phyloP scores from a whole-genome alignment of 768 basidiomycete genomes.

The Suillus luteus region DNA sequence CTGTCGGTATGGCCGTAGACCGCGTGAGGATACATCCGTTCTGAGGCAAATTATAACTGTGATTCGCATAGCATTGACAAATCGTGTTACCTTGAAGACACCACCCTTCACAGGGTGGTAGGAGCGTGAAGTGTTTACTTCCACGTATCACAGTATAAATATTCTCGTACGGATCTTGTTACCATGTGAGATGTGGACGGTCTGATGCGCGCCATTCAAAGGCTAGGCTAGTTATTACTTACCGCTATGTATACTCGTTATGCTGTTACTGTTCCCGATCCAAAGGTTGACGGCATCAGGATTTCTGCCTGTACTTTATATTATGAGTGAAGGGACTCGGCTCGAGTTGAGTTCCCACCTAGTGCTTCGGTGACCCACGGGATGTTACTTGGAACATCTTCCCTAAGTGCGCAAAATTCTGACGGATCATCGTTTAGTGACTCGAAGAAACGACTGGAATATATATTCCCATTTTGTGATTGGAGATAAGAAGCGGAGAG shows the following conservation, averaged over 20 bases:
- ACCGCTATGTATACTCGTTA: conserved; percentile 90
- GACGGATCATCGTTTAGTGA: conserved; percentile 38
- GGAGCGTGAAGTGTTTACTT: conserved; percentile 79
- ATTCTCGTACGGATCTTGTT: conserved; percentile 87
- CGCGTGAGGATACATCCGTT: conserved; percentile 67
- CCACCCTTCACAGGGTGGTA: conserved; percentile 90
- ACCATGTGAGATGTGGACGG: neutral
- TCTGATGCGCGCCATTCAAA: conserved; percentile 9
- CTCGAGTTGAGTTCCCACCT: conserved; percentile 46
- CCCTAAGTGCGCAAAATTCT: conserved; percentile 63
- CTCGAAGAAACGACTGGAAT: conserved; percentile 46
- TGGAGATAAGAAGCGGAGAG: conserved; percentile 70
- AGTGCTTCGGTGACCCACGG: conserved; percentile 77
- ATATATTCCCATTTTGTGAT: conserved; percentile 91
- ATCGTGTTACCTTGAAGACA: conserved; percentile 66
- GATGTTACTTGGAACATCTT: conserved; percentile 70
- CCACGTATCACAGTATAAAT: conserved; percentile 88
- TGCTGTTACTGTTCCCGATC: conserved; percentile 79
- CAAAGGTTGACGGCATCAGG: conserved; percentile 94
- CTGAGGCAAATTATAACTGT: conserved; percentile 35
- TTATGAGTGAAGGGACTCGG: conserved; percentile 10
- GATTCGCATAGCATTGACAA: neutral
- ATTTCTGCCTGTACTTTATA: conserved; percentile 42
- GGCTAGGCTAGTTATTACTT: conserved; percentile 16
- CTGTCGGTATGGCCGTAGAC: conserved; percentile 48